These are phyloP conservation scores for Penicillium concentricum DNA, from an alignment of 2,329 filamentous ascomycete species.

Conservation along the genomic window DNA sequence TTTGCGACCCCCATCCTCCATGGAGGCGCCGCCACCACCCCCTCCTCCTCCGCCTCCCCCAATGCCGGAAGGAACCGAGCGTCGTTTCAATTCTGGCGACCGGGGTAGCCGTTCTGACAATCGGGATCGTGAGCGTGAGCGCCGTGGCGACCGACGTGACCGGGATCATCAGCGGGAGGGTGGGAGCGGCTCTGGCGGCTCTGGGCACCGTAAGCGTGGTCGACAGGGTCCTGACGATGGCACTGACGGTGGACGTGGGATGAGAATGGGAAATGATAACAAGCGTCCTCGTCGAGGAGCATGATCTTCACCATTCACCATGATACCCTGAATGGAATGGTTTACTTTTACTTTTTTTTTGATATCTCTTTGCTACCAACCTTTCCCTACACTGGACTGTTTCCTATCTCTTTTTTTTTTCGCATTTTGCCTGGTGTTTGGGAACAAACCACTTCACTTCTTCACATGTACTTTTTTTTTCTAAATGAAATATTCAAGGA, in stretches of 20 bases:
- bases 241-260: constrained; percentile 31
- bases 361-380: constrained; percentile 5
- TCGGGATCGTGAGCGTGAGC: constrained; percentile 35
- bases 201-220: constrained; percentile 38
- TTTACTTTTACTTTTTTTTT: constrained; percentile 12
- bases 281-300: constrained; percentile 43
- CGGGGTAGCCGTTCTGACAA: constrained; percentile 29
- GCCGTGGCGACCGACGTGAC: constrained; percentile 37
- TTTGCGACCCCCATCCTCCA: constrained; percentile 34
- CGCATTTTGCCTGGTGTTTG: constrained; percentile 27
- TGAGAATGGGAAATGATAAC: constrained; percentile 40
- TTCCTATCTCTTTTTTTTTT: constrained; percentile 10
- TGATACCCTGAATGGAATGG: neutral
- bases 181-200: constrained; percentile 23
- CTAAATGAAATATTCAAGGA: constrained; percentile 2
- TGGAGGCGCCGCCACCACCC: constrained; percentile 30
- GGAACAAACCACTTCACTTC: constrained; percentile 15
- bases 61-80: constrained; percentile 30
- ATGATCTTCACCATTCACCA: constrained; percentile 19
- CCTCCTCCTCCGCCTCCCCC: constrained; percentile 33
- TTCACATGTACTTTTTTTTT: constrained; percentile 13
- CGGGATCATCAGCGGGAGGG: constrained; percentile 33
- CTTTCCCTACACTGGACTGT: constrained; percentile 17
- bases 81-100: constrained; percentile 37
- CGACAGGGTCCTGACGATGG: constrained; percentile 37